Evolutionary conservation across 257 asterid species (phyloP).

Genomic region (Primulina huaijiensis): DNA sequence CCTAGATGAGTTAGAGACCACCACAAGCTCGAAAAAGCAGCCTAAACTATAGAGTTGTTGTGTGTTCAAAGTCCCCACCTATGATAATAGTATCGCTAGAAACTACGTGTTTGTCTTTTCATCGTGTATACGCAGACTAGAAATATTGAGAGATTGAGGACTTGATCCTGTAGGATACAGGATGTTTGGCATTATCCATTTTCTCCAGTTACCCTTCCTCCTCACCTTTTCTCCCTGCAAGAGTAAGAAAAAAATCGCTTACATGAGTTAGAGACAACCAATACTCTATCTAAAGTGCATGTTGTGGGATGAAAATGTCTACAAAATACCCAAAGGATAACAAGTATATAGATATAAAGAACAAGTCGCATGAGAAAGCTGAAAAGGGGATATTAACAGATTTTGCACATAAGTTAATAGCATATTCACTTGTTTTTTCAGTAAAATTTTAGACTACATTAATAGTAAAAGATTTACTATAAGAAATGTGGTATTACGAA

Average conservation of each 20-base stretch:
- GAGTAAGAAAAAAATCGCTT: neutral
- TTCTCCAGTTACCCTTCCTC: neutral
- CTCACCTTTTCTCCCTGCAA: neutral
- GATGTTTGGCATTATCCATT: neutral
- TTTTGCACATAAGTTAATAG: too few species aligned
- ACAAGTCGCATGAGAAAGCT: neutral
- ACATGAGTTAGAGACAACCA: too few species aligned
- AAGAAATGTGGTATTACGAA: too few species aligned
- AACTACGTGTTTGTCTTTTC: neutral
- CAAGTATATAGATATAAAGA: too few species aligned
- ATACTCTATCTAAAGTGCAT: too few species aligned
- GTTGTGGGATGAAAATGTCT: too few species aligned
- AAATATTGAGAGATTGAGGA: neutral
- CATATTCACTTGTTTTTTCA: too few species aligned
- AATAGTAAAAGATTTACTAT: too few species aligned
- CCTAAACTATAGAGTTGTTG: neutral
- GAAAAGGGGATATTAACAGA: neutral
- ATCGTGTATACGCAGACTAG: neutral
- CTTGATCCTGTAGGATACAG: neutral
- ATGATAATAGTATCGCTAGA: neutral
- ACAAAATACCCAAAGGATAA: too few species aligned
- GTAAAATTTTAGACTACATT: too few species aligned
- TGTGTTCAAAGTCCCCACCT: neutral
- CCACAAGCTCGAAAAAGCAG: neutral
- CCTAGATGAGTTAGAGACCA: too few species aligned